Percentiles rank a stretch among this genome's conserved stretches.
phyloP scores from a whole-genome alignment of 2,329 filamentous ascomycete species.

The Biscogniauxia mediterranea region DNA sequence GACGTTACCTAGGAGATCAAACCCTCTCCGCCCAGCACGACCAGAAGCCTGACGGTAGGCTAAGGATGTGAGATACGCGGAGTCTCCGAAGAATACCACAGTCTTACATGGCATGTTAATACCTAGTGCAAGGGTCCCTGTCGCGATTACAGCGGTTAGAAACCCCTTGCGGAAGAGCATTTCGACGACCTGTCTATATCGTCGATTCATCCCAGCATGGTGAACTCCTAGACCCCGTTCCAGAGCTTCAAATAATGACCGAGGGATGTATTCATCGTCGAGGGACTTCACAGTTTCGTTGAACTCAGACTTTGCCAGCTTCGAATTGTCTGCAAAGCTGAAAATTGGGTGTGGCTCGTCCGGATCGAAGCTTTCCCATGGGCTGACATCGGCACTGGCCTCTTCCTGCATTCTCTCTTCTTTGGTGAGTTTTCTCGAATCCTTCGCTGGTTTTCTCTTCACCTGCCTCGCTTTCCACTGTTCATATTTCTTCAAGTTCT shows the following conservation, averaged over 20 bases:
- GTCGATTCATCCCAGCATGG: slow-evolving; percentile 76
- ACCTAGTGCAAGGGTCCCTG: slow-evolving; percentile 72
- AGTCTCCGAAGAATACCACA: slow-evolving; percentile 74
- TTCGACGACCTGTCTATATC: slow-evolving; percentile 72
- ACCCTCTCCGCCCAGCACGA: slow-evolving; percentile 75
- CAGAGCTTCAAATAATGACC: slow-evolving; percentile 59
- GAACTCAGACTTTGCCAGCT: slow-evolving; percentile 57
- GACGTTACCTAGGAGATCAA: slow-evolving; percentile 77
- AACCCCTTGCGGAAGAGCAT: slow-evolving; percentile 73
- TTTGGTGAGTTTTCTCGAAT: slow-evolving; percentile 36
- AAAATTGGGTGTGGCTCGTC: slow-evolving; percentile 16
- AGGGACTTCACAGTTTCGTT: slow-evolving; percentile 52
- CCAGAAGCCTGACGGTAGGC: slow-evolving; percentile 77
- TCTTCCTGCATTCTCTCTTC: slow-evolving; percentile 52
- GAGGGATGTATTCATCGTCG: slow-evolving; percentile 46
- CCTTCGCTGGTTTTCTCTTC: slow-evolving; percentile 39
- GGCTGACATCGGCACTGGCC: slow-evolving; percentile 52
- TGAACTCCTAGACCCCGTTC: slow-evolving; percentile 71
- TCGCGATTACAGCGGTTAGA: slow-evolving; percentile 69
- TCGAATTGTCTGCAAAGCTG: slow-evolving; percentile 41
- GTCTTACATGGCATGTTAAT: slow-evolving; percentile 86
- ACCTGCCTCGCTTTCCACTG: slow-evolving; percentile 49
- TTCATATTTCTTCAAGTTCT: slow-evolving; percentile 56
- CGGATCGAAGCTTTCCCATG: slow-evolving; percentile 66
- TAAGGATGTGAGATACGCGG: slow-evolving; percentile 68